Evolutionary conservation across 2,329 filamentous ascomycete genomes (phyloP).

Genomic region (Fusarium lyarnte): DNA sequence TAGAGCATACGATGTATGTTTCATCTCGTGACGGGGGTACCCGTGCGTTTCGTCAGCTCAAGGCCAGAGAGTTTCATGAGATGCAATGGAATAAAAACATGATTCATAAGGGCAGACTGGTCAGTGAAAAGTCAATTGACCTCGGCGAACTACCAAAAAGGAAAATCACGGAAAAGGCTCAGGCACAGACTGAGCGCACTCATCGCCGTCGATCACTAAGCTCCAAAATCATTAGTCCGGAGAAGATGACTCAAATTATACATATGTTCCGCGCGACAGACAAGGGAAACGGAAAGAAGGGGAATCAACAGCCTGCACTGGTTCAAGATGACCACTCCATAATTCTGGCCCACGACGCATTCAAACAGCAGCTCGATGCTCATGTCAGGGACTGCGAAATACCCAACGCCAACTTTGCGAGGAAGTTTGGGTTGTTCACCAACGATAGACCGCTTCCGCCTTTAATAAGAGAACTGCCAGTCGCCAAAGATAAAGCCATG

Average conservation of each 20-base stretch:
- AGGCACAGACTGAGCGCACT: neutral
- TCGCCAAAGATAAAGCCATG: conserved; percentile 54
- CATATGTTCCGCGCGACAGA: conserved; percentile 5
- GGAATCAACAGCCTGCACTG: neutral
- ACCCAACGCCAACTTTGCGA: conserved; percentile 57
- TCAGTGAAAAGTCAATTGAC: conserved; percentile 47
- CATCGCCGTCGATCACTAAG: neutral
- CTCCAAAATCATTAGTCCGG: neutral
- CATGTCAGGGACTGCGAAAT: conserved; percentile 49
- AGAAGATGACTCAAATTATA: conserved; percentile 16
- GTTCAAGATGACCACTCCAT: neutral
- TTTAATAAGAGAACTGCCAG: conserved; percentile 51
- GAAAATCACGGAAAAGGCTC: neutral
- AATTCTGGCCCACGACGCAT: conserved; percentile 4
- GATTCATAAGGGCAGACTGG: conserved; percentile 44
- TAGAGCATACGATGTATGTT: conserved; percentile 55
- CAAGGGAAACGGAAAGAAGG: neutral
- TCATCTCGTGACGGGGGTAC: conserved; percentile 52
- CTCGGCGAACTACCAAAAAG: conserved; percentile 13
- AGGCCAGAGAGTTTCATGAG: conserved; percentile 53
- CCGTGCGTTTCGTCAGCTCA: conserved; percentile 49
- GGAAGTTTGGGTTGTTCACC: conserved; percentile 53
- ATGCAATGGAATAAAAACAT: conserved; percentile 52
- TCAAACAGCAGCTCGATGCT: conserved; percentile 12
- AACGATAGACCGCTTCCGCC: conserved; percentile 47